phyloP scores from a whole-genome alignment of 2,329 filamentous ascomycete species.

The Clonostachys chloroleuca region DNA sequence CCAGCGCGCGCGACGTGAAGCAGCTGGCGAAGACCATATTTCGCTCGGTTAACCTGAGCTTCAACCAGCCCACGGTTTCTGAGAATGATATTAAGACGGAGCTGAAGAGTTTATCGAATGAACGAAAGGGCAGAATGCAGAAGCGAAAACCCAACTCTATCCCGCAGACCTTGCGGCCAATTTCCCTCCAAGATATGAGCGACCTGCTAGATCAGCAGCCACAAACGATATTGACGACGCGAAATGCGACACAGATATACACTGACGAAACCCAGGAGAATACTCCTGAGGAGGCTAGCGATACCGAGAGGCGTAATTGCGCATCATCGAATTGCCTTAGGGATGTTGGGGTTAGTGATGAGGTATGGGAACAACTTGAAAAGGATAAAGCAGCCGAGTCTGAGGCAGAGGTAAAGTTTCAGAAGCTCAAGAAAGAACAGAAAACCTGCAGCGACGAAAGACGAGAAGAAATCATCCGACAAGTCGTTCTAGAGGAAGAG shows the following conservation, averaged over 20 bases:
- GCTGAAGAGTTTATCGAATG: conserved; percentile 13
- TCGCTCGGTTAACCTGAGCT: conserved; percentile 11
- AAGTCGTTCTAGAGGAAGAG: conserved; percentile 30
- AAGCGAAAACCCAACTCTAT: background rate
- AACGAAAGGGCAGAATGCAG: conserved; percentile 5
- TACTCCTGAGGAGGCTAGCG: background rate
- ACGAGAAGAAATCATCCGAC: conserved; percentile 25
- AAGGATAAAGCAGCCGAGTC: conserved; percentile 34
- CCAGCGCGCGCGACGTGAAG: conserved; percentile 58
- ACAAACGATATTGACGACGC: background rate
- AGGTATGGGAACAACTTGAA: conserved; percentile 56
- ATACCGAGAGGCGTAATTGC: background rate
- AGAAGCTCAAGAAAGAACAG: conserved; percentile 20
- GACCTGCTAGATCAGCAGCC: background rate
- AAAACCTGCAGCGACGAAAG: conserved; percentile 17
- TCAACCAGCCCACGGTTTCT: conserved; percentile 5
- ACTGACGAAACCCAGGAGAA: background rate
- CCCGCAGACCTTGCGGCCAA: too few relatives aligned
- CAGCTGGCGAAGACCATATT: conserved; percentile 48
- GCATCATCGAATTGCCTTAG: conserved; percentile 19
- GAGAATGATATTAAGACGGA: conserved; percentile 7
- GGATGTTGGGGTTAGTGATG: conserved; percentile 56
- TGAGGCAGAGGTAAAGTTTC: conserved; percentile 28
- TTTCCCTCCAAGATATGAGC: background rate
- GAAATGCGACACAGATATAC: too few relatives aligned